Evolutionary conservation across 306 rosid species (phyloP).

Genomic region (Cicer yamashitae): DNA sequence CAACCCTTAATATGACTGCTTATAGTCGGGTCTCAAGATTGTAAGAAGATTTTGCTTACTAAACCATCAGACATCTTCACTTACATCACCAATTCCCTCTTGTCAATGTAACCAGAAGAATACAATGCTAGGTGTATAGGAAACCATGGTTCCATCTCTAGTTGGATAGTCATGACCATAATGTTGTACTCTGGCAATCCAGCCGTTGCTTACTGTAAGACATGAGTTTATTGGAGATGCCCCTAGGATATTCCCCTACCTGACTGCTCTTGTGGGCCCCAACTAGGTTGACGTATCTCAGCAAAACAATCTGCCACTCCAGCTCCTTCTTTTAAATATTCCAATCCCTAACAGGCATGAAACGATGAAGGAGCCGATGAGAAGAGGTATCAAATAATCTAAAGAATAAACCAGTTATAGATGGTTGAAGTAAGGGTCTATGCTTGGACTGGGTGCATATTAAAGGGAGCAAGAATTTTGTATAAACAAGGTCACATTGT

Average conservation of each 20-base stretch:
- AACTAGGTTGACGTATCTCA: too few relatives aligned
- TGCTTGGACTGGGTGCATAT: too few relatives aligned
- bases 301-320: too few relatives aligned
- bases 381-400: background rate
- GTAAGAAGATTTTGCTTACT: background rate
- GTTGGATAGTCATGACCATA: background rate
- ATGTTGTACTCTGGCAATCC: background rate
- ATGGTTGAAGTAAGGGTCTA: background rate
- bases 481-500: background rate
- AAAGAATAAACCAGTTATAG: background rate
- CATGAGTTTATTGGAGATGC: conserved; percentile 86
- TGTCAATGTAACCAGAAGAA: too few relatives aligned
- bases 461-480: too few relatives aligned
- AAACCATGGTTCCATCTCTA: background rate
- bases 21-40: background rate
- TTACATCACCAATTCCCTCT: too few relatives aligned
- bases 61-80: background rate
- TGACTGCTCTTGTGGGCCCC: conserved; percentile 56
- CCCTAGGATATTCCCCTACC: conserved; percentile 85
- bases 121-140: too few relatives aligned
- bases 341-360: background rate
- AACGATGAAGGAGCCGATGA: background rate
- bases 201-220: conserved; percentile 70
- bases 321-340: too few relatives aligned
- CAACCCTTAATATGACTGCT: background rate